Evolutionary conservation across 352 stramenopile species (phyloP), one percentile per base, ranked within the genome.

Genomic region (Poterioochromonas sp.): DNA sequence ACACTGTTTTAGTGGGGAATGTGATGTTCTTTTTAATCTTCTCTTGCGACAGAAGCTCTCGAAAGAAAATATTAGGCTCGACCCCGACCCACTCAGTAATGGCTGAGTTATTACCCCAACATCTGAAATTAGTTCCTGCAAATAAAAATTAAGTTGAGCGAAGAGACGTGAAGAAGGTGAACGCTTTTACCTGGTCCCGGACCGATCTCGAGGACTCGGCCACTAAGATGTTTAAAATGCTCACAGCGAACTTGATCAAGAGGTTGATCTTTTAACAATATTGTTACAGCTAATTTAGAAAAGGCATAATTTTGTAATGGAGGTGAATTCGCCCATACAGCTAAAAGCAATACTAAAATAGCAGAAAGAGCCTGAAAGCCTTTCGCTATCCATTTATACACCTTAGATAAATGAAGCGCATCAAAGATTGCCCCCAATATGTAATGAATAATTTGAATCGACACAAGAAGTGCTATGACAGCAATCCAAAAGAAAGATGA

Each of bases 41-140:
- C 37, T 73, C 29, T 47, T 8, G 3, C 22, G 34, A 1, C 32
- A 73, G 29, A 22, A 29, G 2, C 8, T 73, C 35, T 5, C 0
- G 34, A 39, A 74, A 74, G n/a, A 39, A 26, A 39, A 5, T 34
- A 39, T 74, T 74, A 18, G 65, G 65, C 26, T 74, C 65, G 22
- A 74, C 40, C 3, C 65, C 65, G 35, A 74, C 65, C 65, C 65
- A 74, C 40, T 74, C 65, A 20, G 65, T 74, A 11, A 74, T 74
- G 2, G 1, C 26, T n/a, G 37, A 22, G 29, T 54, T 54, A 35
- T 74, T 47, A 3, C 1, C 29, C 65, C 65, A 74, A 37, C 65
- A 74, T 35, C 65, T 3, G n/a, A 74, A 74, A 39, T 74, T 74
- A 12, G 37, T 74, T 11, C n/a, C n/a, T n/a, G n/a, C n/a, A n/a